phyloP scores from a whole-genome alignment of 495 filamentous ascomycete species.

The Tricharina praecox region DNA sequence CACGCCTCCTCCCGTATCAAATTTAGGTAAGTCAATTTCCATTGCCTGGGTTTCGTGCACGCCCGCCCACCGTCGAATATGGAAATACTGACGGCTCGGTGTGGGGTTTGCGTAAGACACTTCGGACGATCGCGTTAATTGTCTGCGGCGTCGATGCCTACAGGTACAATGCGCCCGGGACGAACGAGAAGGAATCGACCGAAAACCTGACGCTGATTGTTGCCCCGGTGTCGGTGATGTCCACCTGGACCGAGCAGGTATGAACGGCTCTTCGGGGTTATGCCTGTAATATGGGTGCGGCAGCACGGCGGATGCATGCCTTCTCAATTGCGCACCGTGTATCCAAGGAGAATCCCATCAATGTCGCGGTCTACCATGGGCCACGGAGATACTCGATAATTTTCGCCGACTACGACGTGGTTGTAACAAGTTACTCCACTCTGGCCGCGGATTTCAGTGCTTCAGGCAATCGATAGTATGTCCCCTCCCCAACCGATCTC shows the following conservation, averaged over 20 bases:
- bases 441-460: conserved; percentile 30
- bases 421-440: conserved; percentile 64
- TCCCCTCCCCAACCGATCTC: no score
- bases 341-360: conserved; percentile 39
- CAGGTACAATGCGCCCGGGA: conserved; percentile 15
- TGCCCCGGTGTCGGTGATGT: conserved; percentile 75
- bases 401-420: conserved; percentile 43
- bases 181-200: conserved; percentile 9
- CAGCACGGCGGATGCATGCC: no score
- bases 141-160: conserved; percentile 34
- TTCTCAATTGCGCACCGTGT: conserved; percentile 60
- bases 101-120: conserved; percentile 80
- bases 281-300: no score
- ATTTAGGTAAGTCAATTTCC: conserved; percentile 32
- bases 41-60: neutral
- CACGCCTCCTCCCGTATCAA: conserved; percentile 64
- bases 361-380: conserved; percentile 63
- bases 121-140: conserved; percentile 73
- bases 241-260: conserved; percentile 79
- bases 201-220: conserved; percentile 44
- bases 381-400: conserved; percentile 35
- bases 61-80: no score
- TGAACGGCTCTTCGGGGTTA: no score
- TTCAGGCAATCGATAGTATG: conserved; percentile 26
- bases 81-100: no score